Conservation (phyloP, 2,329 filamentous ascomycete genomes). For the Cladobotryum mycophilum region DNA sequence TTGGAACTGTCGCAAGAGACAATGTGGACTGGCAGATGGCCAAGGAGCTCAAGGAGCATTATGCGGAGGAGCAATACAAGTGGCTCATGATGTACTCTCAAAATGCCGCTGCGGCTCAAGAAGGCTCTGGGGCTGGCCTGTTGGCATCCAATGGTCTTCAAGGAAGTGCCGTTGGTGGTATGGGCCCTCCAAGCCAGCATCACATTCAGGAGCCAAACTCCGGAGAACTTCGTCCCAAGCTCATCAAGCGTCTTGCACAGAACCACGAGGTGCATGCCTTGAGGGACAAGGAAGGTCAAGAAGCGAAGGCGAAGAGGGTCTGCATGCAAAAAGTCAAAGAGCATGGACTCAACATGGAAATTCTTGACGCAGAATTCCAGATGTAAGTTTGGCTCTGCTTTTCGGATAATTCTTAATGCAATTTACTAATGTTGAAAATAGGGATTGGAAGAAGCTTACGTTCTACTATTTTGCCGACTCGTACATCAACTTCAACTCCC, state of each 20-base stretch:
- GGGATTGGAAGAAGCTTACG: constrained; percentile 98
- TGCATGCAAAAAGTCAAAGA: constrained; percentile 96
- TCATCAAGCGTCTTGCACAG: constrained; percentile 92
- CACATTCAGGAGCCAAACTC: constrained; percentile 64
- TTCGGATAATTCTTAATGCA: not conserved
- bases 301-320: constrained; percentile 93
- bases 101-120: constrained; percentile 58
- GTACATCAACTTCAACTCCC: constrained; percentile 98
- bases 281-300: constrained; percentile 92
- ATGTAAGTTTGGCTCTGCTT: constrained; percentile 59
- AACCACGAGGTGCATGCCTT: constrained; percentile 83
- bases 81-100: constrained; percentile 99
- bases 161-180: constrained; percentile 67
- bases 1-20: constrained; percentile 85
- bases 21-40: constrained; percentile 85
- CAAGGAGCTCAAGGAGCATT: constrained; percentile 83
- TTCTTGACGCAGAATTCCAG: constrained; percentile 96
- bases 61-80: constrained; percentile 91
- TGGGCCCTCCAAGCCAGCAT: constrained; percentile 69
- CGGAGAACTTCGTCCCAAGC: constrained; percentile 83
- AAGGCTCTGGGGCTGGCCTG: constrained; percentile 54
- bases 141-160: constrained; percentile 59
- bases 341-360: constrained; percentile 95
- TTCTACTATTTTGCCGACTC: constrained; percentile 98
- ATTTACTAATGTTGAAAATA: constrained; percentile 30